Conservation (phyloP, 2,329 filamentous ascomycete species). For the Cordyceps tenuipes region DNA sequence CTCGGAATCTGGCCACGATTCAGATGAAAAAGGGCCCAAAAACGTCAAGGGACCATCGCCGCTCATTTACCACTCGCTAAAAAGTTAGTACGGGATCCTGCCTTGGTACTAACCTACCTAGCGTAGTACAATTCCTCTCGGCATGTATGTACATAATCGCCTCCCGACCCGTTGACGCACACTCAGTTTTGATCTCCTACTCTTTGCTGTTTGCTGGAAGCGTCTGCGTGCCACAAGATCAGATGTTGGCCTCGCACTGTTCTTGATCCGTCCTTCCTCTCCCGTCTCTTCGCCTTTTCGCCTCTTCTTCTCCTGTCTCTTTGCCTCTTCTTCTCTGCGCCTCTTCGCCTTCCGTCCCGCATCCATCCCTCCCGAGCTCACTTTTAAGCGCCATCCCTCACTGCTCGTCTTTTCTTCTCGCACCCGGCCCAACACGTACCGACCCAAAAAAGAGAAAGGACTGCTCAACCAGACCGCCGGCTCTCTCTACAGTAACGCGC, state of each 20-base stretch:
- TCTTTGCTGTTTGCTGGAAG: constrained; percentile 1
- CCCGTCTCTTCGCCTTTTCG: not conserved
- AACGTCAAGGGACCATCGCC: no score
- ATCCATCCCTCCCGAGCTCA: not conserved
- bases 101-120: not conserved
- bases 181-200: not conserved
- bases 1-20: no score
- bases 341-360: not conserved
- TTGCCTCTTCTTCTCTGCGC: not conserved
- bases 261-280: not conserved
- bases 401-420: not conserved
- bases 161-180: not conserved
- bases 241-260: not conserved
- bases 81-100: no score
- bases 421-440: not conserved
- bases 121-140: not conserved
- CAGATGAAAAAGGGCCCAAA: no score
- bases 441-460: not conserved
- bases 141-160: not conserved
- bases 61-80: no score
- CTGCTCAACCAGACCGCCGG: not conserved
- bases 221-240: not conserved
- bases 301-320: no score
- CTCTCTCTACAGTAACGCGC: not conserved
- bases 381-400: not conserved